Evolutionary conservation across 139 green algal genomes (phyloP), one percentile per base, ranked within the genome.

Genomic region (Auxenochlorella protothecoides): DNA sequence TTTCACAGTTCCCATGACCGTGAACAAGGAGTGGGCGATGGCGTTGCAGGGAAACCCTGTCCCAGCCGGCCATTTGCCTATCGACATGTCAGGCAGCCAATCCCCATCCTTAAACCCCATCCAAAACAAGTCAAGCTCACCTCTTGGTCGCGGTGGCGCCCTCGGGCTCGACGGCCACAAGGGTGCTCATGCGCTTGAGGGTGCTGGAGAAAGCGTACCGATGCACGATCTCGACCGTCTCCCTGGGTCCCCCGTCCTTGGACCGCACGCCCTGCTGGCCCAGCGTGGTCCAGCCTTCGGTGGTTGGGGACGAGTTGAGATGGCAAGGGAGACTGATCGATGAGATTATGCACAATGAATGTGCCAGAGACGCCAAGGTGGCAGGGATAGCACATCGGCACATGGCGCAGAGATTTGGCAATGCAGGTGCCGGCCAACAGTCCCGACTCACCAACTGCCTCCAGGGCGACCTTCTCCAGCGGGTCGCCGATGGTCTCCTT

Each of bases 131-230:
- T 44, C 27, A 44, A 44, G 27, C 27, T 44, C 27, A 44, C 27
- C 27, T 44, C 27, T 44, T 44, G 27, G 27, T 44, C 27, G 63
- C 63, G 13, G 44, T 51, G 52, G 55, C 52, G n/a, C 63, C 66
- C 6, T 65, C 68, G 10, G 55, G 59, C 52, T 84, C 78, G 3
- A 89, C 68, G n/a, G 75, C 70, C 14, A 92, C 85, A 2, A 96
- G 65, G 3, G 83, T 83, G 9, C 84, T 74, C 93, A 98, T 98
- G 77, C 93, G 90, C 79, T 96, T 93, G 14, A 98, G 86, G 27
- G 85, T 79, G 13, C 88, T 92, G 60, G 77, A 88, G 86, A 98
- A 98, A 81, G 97, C 89, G 82, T 88, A 87, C 73, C 93, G 85
- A 68, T 89, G 83, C 63, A 92, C 59, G 55, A 97, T 90, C 6